Conservation (phyloP, 805 yeast species). For the Kodamaea neixiangensis region DNA sequence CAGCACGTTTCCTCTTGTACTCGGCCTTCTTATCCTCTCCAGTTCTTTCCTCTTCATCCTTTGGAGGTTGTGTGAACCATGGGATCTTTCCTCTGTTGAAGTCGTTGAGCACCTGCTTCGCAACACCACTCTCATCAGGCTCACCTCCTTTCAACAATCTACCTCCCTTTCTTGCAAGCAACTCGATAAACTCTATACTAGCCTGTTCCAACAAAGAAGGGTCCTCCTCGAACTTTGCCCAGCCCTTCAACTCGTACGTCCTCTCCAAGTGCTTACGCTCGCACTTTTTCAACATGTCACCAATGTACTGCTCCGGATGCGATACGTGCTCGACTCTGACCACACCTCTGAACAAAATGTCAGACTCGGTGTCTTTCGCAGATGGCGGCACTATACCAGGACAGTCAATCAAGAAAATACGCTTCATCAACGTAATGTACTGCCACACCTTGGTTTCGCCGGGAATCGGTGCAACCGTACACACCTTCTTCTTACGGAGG, state of each 20-base stretch:
- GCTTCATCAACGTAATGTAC: constrained; percentile 94
- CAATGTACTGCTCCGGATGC: constrained; percentile 92
- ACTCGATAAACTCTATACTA: constrained; percentile 73
- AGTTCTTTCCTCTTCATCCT: constrained; percentile 62
- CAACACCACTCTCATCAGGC: constrained; percentile 92
- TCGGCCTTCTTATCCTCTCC: constrained; percentile 60
- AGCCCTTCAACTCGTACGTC: constrained; percentile 92
- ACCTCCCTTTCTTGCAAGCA: constrained; percentile 90
- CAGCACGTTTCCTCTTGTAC: constrained; percentile 54
- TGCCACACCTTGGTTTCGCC: constrained; percentile 99
- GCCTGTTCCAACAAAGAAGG: constrained; percentile 49
- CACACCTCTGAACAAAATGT: constrained; percentile 92
- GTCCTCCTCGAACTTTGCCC: constrained; percentile 56
- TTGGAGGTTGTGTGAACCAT: constrained; percentile 91
- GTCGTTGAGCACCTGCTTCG: constrained; percentile 88
- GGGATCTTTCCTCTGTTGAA: constrained; percentile 97
- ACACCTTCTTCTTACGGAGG: constrained; percentile 89
- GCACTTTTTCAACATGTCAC: constrained; percentile 82
- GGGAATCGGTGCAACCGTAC: constrained; percentile 97
- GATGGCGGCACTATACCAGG: constrained; percentile 99
- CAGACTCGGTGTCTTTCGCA: constrained; percentile 83
- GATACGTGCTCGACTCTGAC: constrained; percentile 98
- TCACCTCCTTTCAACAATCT: constrained; percentile 95
- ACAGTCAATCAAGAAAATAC: constrained; percentile 93
- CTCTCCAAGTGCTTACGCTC: constrained; percentile 89